Evolutionary conservation across 1,139 yeast genomes (phyloP).

Genomic region (Nematodospora anomalae): DNA sequence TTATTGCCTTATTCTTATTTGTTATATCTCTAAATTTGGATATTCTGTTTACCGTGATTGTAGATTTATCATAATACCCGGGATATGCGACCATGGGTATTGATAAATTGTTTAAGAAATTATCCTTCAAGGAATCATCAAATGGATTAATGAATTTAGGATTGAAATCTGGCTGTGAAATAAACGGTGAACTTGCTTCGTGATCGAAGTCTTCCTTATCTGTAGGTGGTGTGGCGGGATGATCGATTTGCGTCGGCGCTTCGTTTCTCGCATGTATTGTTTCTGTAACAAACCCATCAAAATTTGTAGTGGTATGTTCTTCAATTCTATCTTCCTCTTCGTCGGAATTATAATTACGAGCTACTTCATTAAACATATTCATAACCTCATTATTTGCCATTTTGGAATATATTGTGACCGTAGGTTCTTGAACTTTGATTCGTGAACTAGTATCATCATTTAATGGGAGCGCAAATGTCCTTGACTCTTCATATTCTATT

Average conservation of each 20-base stretch:
- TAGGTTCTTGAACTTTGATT: conserved; percentile 56
- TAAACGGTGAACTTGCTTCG: conserved; percentile 10
- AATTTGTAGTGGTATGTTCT: conserved; percentile 36
- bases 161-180: conserved; percentile 1
- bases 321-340: conserved; percentile 34
- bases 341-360: conserved; percentile 31
- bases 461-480: conserved; percentile 37
- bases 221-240: conserved; percentile 32
- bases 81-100: conserved; percentile 29
- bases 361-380: conserved; percentile 73
- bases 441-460: conserved; percentile 20
- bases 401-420: conserved; percentile 74
- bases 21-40: conserved; percentile 37
- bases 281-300: conserved; percentile 55
- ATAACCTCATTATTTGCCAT: conserved; percentile 76
- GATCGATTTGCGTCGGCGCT: conserved; percentile 9
- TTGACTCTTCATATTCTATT: conserved; percentile 15
- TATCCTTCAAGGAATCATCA: conserved; percentile 24
- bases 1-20: conserved; percentile 30
- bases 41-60: conserved; percentile 17
- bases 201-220: conserved; percentile 24
- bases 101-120: conserved; percentile 24
- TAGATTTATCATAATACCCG: conserved; percentile 27
- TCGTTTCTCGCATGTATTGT: conserved; percentile 30
- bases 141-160: conserved; percentile 17